These are phyloP conservation scores for Podospora pseudopauciseta DNA, from an alignment of 495 filamentous ascomycete species.

Conservation along the genomic window DNA sequence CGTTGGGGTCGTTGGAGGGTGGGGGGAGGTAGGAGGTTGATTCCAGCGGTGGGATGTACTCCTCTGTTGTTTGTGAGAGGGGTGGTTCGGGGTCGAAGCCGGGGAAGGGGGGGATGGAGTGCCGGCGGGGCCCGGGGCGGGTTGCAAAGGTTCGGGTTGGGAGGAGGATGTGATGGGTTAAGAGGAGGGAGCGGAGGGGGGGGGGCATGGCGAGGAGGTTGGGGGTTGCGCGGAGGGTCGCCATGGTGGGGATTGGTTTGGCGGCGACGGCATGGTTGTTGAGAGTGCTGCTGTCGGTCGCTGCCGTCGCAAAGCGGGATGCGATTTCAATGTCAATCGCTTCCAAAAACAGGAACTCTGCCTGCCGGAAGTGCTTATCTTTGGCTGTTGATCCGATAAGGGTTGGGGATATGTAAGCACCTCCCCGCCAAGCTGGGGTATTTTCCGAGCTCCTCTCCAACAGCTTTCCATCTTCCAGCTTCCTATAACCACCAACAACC, in stretches of 20 bases:
- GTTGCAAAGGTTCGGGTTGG: slow-evolving; percentile 1
- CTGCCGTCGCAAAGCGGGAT: not conserved
- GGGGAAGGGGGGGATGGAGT: not conserved
- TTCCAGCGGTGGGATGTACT: not conserved
- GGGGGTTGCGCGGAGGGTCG: not conserved
- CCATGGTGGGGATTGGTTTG: not conserved
- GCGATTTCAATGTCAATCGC: not conserved
- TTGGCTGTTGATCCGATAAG: slow-evolving; percentile 7
- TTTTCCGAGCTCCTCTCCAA: not conserved
- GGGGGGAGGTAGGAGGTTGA: slow-evolving; percentile 31
- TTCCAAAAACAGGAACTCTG: not conserved
- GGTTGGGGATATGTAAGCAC: slow-evolving; percentile 23
- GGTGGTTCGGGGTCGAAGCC: slow-evolving; percentile 2
- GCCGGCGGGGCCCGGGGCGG: slow-evolving; percentile 6
- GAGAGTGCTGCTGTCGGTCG: too few relatives aligned
- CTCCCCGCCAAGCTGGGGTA: not conserved
- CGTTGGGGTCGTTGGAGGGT: slow-evolving; percentile 35
- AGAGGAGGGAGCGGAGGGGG: slow-evolving; percentile 13
- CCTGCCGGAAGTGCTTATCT: not conserved
- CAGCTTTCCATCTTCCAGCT: not conserved
- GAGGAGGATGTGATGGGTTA: slow-evolving; percentile 5
- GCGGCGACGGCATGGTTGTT: not conserved
- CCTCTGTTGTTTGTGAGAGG: not conserved
- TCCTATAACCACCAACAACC: slow-evolving; percentile 12
- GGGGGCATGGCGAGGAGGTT: slow-evolving; percentile 21